These are phyloP conservation scores for Ormosia semicastrata DNA, from an alignment of 306 rosid species.

Conservation along the genomic window DNA sequence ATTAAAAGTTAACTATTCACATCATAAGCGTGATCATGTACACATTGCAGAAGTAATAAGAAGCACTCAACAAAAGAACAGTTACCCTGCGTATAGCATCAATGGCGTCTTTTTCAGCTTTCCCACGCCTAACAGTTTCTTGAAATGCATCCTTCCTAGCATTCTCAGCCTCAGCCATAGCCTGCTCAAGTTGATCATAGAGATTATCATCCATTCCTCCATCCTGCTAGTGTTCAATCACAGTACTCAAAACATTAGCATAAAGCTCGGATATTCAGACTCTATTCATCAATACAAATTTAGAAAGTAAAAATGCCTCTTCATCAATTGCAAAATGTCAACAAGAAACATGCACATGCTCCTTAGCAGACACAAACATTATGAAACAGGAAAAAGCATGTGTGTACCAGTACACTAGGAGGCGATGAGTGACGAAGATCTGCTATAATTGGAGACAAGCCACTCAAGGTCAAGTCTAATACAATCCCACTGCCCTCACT, in stretches of 20 bases:
- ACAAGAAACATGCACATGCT: neutral
- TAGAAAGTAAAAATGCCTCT: neutral
- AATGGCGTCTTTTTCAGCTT: conserved; percentile 71
- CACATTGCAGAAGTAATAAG: neutral
- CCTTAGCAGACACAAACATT: neutral
- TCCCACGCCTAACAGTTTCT: conserved; percentile 58
- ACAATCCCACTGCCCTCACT: conserved; percentile 40
- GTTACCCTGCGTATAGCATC: conserved; percentile 64
- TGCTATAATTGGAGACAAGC: conserved; percentile 21
- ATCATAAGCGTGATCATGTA: neutral
- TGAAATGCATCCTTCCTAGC: conserved; percentile 59
- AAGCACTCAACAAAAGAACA: neutral
- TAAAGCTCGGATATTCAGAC: neutral
- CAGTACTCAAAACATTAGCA: neutral
- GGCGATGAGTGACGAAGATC: conserved; percentile 51
- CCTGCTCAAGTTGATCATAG: conserved; percentile 62
- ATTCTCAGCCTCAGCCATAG: conserved; percentile 62
- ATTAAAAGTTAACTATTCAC: neutral
- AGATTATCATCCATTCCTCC: conserved; percentile 51
- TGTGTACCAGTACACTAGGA: conserved; percentile 58
- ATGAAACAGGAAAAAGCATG: neutral
- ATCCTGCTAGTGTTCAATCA: conserved; percentile 55
- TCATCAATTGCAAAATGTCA: neutral
- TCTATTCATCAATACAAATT: neutral
- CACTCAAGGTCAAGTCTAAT: conserved; percentile 21